These are phyloP conservation scores for Picochlorum sp. DNA, from an alignment of 139 green algal species.

Conservation along the genomic window DNA sequence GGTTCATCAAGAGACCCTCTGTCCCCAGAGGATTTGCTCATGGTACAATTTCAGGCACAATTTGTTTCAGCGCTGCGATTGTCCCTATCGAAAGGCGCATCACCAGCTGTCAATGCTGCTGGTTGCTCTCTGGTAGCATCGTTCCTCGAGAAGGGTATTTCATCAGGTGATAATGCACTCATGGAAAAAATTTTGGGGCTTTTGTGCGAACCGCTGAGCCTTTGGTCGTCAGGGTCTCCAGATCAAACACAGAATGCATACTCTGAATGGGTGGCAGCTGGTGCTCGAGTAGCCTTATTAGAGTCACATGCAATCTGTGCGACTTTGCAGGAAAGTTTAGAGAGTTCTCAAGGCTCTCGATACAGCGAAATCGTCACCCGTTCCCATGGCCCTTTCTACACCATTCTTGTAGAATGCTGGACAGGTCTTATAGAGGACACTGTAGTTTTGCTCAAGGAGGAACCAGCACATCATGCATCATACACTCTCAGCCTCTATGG, in stretches of 20 bases:
- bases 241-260: slow-evolving; percentile 33
- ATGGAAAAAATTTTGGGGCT: slow-evolving; percentile 60
- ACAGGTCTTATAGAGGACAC: slow-evolving; percentile 48
- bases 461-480: neutral
- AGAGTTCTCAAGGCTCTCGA: neutral
- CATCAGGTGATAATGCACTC: slow-evolving; percentile 38
- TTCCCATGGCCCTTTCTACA: slow-evolving; percentile 27
- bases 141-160: slow-evolving; percentile 56
- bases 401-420: slow-evolving; percentile 20
- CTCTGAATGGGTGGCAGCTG: slow-evolving; percentile 62
- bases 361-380: slow-evolving; percentile 13
- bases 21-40: slow-evolving; percentile 28
- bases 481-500: slow-evolving; percentile 5
- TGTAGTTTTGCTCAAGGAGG: slow-evolving; percentile 30
- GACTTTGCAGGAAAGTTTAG: slow-evolving; percentile 11
- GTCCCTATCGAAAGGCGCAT: slow-evolving; percentile 26
- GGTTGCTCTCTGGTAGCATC: slow-evolving; percentile 51
- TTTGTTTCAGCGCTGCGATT: slow-evolving; percentile 47
- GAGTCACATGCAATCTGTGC: slow-evolving; percentile 60
- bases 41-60: slow-evolving; percentile 77
- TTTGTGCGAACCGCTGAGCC: slow-evolving; percentile 40
- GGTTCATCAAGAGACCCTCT: slow-evolving; percentile 50
- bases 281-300: slow-evolving; percentile 35
- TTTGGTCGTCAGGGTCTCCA: slow-evolving; percentile 13
- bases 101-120: slow-evolving; percentile 38